Evolutionary conservation across 768 basidiomycete genomes (phyloP), one percentile per base, ranked within the genome.

Genomic region (Fomitopsis serialis): DNA sequence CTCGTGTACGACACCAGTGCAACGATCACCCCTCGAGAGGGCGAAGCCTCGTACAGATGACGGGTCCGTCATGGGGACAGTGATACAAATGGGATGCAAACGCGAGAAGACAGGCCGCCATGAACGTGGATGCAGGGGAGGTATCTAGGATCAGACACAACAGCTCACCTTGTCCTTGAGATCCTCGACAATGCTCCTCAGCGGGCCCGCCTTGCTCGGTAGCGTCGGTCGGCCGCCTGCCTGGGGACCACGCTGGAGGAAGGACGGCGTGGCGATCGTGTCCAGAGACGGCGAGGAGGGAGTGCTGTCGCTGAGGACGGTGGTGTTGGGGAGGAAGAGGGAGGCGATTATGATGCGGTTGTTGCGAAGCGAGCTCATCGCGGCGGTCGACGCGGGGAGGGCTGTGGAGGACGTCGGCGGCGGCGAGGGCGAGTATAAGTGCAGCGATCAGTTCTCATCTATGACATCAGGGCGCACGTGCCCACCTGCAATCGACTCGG

Each of bases 251-350:
- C 6, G 37, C 29, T 52, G 54, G 43, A 51, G 42, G 50, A 42
- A 60, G 52, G 21, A 61, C 59, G 35, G 59, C 52, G 1, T 62
- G 54, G 29, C 58, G 50, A 22, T 66, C 63, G 29, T 54, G 19
- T 58, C 56, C 22, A 54, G 48, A 4, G 75, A 73, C 10, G 84
- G 80, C 0, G 83, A 82, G 0, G 79, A 62, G 0, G 79, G 78
- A 13, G 70, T 66, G 0, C 82, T 81, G 53, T 84, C 78, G 65
- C 79, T 82, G 40, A 82, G 70, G 43, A 84, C 80, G 42, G 81
- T 80, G 35, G 89, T 87, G 54, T 79, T 80, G 35, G 90, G 90
- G 34, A 92, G 81, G 65, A 92, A 91, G 54, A 92, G 82, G n/a
- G 87, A 85, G 15, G 89, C 90, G 66, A 92, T 84, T 67, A 92